These are phyloP conservation scores for Chaetothyriales sp. DNA, from an alignment of 2,329 filamentous ascomycete species.

Conservation along the genomic window DNA sequence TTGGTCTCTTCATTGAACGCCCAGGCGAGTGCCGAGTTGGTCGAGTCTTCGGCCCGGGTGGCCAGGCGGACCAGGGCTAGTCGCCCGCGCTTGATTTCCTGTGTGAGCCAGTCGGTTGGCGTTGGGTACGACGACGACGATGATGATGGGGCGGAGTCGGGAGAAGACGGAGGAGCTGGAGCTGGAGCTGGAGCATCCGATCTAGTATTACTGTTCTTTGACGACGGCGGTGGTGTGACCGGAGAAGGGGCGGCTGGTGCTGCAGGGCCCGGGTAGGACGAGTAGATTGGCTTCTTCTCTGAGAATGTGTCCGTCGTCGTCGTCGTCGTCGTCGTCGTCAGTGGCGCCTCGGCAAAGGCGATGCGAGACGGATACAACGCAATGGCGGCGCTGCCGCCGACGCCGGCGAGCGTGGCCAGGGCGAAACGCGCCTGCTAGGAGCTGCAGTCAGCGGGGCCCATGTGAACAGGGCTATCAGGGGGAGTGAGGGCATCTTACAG, in stretches of 20 bases:
- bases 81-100: conserved; percentile 64
- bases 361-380: conserved; percentile 24
- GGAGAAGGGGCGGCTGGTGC: conserved; percentile 6
- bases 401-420: conserved; percentile 7
- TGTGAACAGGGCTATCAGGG: not conserved
- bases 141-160: conserved; percentile 1
- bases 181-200: conserved; percentile 1
- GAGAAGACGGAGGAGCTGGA: conserved; percentile 1
- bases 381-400: conserved; percentile 11
- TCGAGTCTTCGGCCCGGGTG: conserved; percentile 57
- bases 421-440: conserved; percentile 6
- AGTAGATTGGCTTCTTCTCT: conserved; percentile 30
- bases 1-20: conserved; percentile 75
- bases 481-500: conserved; percentile 8
- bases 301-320: conserved; percentile 7
- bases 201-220: conserved; percentile 3
- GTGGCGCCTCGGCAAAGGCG: conserved; percentile 29
- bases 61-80: conserved; percentile 66
- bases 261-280: conserved; percentile 12
- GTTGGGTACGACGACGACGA: conserved; percentile 39
- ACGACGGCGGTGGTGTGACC: conserved; percentile 5
- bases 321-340: conserved; percentile 22
- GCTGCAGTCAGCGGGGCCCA: conserved; percentile 2
- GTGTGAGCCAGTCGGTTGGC: conserved; percentile 77
- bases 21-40: conserved; percentile 68